These are phyloP conservation scores for Gossypium herbaceum DNA, from an alignment of 345 rosid species.

Conservation along the genomic window DNA sequence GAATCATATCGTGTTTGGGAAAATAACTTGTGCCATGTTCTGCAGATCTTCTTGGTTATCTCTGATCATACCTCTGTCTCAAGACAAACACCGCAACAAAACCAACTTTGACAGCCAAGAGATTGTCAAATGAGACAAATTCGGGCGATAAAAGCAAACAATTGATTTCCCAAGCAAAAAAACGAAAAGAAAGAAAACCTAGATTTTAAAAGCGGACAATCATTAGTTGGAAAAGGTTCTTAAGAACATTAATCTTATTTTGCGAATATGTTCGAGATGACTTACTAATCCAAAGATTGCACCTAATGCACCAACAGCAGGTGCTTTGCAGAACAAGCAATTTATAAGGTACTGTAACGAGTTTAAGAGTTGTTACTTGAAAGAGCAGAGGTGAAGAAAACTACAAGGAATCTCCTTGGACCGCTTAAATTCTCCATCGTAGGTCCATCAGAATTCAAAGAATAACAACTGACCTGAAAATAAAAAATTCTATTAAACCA, in stretches of 20 bases:
- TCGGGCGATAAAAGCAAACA: neutral
- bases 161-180: neutral
- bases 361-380: no score
- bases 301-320: conserved; percentile 93
- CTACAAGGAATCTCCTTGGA: no score
- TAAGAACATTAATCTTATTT: neutral
- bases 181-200: no score
- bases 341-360: conserved; percentile 32
- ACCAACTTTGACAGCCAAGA: conserved; percentile 50
- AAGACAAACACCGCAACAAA: conserved; percentile 59
- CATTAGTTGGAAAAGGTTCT: neutral
- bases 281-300: conserved; percentile 87
- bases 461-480: conserved; percentile 4
- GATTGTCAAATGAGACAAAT: neutral
- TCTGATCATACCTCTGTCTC: conserved; percentile 48
- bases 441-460: conserved; percentile 64
- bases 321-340: conserved; percentile 59
- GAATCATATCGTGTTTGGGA: conserved; percentile 57
- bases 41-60: conserved; percentile 62
- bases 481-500: no score
- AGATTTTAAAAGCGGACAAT: no score
- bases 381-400: no score
- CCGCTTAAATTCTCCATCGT: no score
- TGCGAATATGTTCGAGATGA: conserved; percentile 13
- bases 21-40: conserved; percentile 61